These are phyloP conservation scores for Rhododendron williamsianum DNA, from an alignment of 148 eudicot genomes.

Conservation along the genomic window DNA sequence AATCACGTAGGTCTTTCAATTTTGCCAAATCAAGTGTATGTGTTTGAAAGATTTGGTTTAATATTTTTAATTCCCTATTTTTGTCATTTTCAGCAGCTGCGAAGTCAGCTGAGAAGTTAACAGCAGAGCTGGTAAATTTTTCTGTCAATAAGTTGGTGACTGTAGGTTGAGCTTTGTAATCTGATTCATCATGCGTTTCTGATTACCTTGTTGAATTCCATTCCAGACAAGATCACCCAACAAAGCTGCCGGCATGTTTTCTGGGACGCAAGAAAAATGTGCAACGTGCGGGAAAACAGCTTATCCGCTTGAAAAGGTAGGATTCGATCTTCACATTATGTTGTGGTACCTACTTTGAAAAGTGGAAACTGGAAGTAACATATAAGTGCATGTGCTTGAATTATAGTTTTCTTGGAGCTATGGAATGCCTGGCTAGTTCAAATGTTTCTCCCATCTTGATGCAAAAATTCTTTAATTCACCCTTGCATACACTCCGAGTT, in stretches of 20 bases:
- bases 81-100: conserved; percentile 44
- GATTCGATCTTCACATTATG: not conserved
- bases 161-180: not conserved
- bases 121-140: conserved; percentile 69
- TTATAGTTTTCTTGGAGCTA: not conserved
- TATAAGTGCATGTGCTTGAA: not conserved
- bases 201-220: conserved; percentile 23
- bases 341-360: not conserved
- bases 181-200: not conserved
- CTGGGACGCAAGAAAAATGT: conserved; percentile 95
- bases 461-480: not conserved
- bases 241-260: conserved; percentile 87
- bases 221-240: conserved; percentile 73
- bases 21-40: not conserved
- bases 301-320: conserved; percentile 88
- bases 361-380: not conserved
- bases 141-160: not conserved
- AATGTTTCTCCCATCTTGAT: not conserved
- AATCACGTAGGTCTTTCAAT: conserved; percentile 49
- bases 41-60: not conserved
- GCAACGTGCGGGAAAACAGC: conserved; percentile 86
- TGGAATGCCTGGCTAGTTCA: not conserved
- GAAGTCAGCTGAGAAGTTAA: conserved; percentile 56
- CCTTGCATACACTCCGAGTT: not conserved
- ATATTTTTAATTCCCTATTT: not conserved